Evolutionary conservation across 805 yeast genomes (phyloP).

Genomic region (Candida boidinii): DNA sequence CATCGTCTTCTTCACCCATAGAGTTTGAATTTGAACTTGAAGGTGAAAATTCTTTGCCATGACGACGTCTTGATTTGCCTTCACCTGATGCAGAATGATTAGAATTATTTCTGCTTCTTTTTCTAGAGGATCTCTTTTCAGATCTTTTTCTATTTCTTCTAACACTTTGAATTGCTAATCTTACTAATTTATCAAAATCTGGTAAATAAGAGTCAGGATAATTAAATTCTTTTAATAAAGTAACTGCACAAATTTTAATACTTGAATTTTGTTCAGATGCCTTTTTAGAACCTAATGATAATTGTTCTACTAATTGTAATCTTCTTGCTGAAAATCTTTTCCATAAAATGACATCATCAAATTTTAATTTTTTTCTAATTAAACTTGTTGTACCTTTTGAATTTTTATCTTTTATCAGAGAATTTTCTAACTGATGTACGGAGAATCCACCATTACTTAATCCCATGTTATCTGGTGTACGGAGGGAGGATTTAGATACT

Average conservation of each 20-base stretch:
- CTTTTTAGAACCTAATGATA: conserved; percentile 50
- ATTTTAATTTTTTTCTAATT: conserved; percentile 56
- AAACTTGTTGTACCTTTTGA: conserved; percentile 26
- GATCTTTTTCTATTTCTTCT: conserved; percentile 77
- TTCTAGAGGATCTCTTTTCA: conserved; percentile 27
- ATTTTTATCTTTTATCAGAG: conserved; percentile 5
- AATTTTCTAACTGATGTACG: too few relatives aligned
- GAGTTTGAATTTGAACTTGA: too few relatives aligned
- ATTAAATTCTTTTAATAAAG: conserved; percentile 69
- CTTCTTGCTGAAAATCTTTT: conserved; percentile 85
- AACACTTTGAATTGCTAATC: conserved; percentile 92
- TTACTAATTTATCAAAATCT: conserved; percentile 83
- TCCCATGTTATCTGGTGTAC: too few relatives aligned
- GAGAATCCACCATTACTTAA: too few relatives aligned
- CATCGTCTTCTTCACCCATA: too few relatives aligned
- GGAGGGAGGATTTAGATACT: too few relatives aligned
- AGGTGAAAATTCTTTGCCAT: too few relatives aligned
- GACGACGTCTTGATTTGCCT: too few relatives aligned
- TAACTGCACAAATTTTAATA: conserved; percentile 69
- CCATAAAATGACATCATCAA: conserved; percentile 81
- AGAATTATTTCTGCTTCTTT: conserved; percentile 3
- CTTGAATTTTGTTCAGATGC: conserved; percentile 90
- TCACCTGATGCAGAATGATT: too few relatives aligned
- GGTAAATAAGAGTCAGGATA: conserved; percentile 47
- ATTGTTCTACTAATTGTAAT: conserved; percentile 77